Conservation (phyloP, 768 basidiomycete species). For the Clitopilus passeckerianus region DNA sequence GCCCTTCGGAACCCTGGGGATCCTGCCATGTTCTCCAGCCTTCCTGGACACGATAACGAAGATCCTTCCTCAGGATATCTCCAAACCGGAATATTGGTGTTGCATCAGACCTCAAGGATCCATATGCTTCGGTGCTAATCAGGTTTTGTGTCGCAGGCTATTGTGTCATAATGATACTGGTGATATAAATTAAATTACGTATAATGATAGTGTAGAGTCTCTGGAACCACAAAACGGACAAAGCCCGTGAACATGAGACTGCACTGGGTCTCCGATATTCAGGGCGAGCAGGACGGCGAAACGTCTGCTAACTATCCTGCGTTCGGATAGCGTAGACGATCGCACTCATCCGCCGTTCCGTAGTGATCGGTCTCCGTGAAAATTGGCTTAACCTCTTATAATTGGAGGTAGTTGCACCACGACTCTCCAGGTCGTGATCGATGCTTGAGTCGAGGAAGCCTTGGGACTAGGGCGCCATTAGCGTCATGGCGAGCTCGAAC, state of each 20-base stretch:
- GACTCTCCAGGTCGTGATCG: not conserved
- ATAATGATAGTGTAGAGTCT: not conserved
- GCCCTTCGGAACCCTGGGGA: too few species aligned
- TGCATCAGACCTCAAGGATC: too few species aligned
- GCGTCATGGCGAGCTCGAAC: not conserved
- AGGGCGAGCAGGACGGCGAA: not conserved
- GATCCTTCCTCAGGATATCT: too few species aligned
- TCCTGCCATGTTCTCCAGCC: too few species aligned
- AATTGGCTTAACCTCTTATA: not conserved
- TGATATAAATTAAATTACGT: not conserved
- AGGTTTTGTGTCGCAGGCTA: too few species aligned
- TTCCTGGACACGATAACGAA: too few species aligned
- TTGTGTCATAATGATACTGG: too few species aligned
- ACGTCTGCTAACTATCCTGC: not conserved
- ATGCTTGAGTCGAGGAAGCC: not conserved
- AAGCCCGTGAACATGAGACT: not conserved
- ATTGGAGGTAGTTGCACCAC: not conserved
- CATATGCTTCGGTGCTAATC: too few species aligned
- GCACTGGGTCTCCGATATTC: not conserved
- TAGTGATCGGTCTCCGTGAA: not conserved
- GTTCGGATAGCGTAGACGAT: not conserved
- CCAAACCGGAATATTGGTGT: too few species aligned
- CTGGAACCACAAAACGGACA: not conserved
- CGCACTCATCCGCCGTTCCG: not conserved
- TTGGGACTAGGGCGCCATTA: not conserved